Conservation (phyloP, 768 basidiomycete genomes). For the Pisolithus marmoratus region DNA sequence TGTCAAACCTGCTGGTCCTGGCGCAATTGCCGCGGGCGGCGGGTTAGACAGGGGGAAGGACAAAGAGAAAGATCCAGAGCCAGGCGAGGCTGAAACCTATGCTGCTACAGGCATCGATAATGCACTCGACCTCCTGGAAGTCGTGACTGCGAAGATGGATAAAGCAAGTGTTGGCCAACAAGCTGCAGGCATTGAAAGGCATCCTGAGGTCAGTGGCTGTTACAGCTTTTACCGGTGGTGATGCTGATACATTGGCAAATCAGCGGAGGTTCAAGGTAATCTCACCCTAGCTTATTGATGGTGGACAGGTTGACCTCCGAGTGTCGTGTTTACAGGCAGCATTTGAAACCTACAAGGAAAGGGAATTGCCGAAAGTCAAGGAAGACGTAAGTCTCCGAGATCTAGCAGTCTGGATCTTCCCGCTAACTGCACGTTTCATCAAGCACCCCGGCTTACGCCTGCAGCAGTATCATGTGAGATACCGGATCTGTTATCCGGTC, state of each 20-base stretch:
- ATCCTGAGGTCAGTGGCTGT: slow-evolving; percentile 74
- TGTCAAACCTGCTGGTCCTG: slow-evolving; percentile 68
- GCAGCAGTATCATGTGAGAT: slow-evolving; percentile 78
- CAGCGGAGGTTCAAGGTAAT: slow-evolving; percentile 85
- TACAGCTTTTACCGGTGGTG: background rate
- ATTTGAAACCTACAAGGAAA: slow-evolving; percentile 87
- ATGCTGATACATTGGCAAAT: slow-evolving; percentile 8
- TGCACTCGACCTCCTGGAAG: slow-evolving; percentile 80
- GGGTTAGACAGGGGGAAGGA: slow-evolving; percentile 25
- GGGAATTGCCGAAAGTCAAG: slow-evolving; percentile 73
- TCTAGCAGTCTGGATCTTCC: background rate
- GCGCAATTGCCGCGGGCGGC: slow-evolving; percentile 76
- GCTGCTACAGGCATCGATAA: slow-evolving; percentile 87
- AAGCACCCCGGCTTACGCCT: slow-evolving; percentile 87
- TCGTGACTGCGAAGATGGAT: slow-evolving; percentile 89
- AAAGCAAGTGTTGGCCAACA: slow-evolving; percentile 86
- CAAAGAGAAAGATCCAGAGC: slow-evolving; percentile 15
- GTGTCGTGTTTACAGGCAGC: slow-evolving; percentile 47
- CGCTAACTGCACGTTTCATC: slow-evolving; percentile 5
- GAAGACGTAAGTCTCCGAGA: slow-evolving; percentile 52
- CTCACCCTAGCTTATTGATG: background rate
- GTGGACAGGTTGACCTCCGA: background rate
- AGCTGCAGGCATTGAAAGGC: slow-evolving; percentile 80
- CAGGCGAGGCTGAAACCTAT: slow-evolving; percentile 56
- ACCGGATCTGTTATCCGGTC: background rate